Percentiles rank a stretch among this genome's conserved stretches.
These are phyloP conservation scores for Sclerotinia glacialis DNA, from an alignment of 2,329 filamentous ascomycete genomes.

Conservation along the genomic window DNA sequence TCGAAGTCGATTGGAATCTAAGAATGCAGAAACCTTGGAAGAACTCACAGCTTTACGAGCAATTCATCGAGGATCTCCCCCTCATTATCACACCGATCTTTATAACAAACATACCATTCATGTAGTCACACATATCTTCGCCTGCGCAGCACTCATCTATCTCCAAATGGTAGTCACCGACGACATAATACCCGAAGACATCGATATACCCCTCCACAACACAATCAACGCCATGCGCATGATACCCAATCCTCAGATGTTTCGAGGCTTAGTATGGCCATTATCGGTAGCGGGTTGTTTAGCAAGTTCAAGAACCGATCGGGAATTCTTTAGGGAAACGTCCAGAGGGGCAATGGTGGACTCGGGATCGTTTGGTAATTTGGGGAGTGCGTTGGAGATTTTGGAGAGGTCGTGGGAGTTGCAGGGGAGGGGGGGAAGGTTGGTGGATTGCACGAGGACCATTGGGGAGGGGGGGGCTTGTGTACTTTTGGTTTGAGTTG, in stretches of 20 bases:
- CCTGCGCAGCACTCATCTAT: constrained; percentile 27
- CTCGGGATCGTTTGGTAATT: constrained; percentile 25
- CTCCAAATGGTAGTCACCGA: constrained; percentile 23
- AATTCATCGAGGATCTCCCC: not conserved
- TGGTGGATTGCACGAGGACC: constrained; percentile 22
- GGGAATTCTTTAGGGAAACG: constrained; percentile 26
- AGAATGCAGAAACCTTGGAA: constrained; percentile 1
- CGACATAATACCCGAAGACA: not conserved
- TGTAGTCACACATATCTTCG: constrained; percentile 27
- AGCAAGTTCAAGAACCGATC: constrained; percentile 22
- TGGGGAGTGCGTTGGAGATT: constrained; percentile 23
- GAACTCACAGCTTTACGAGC: constrained; percentile 5
- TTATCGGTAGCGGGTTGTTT: constrained; percentile 30
- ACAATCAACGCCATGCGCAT: constrained; percentile 24
- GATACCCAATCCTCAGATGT: constrained; percentile 24
- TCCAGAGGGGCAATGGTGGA: constrained; percentile 15
- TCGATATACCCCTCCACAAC: constrained; percentile 17
- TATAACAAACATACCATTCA: constrained; percentile 20
- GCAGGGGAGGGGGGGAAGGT: constrained; percentile 11
- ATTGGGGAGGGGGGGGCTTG: constrained; percentile 21
- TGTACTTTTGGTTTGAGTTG: constrained; percentile 23
- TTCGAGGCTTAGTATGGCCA: constrained; percentile 28
- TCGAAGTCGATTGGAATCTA: not conserved
- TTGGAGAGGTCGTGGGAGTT: constrained; percentile 28
- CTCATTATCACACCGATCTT: not conserved